A percentile compares a stretch with the other conserved stretches of the same genome.
phyloP scores from a whole-genome alignment of 2,329 filamentous ascomycete genomes.

The Lizonia empirigonia region DNA sequence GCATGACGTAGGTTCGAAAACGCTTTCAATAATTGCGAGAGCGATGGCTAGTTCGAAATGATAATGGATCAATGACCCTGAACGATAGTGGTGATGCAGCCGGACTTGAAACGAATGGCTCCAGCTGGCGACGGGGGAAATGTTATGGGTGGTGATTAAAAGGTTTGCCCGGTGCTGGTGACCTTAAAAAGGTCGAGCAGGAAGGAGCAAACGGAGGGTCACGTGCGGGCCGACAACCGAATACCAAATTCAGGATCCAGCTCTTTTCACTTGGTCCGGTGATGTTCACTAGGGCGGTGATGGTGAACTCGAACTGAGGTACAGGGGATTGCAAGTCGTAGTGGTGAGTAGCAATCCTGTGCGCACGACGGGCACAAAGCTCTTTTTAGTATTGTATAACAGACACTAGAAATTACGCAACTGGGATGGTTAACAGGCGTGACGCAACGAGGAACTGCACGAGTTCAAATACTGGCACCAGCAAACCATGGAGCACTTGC shows the following conservation, averaged over 20 bases:
- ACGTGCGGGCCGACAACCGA: slow-evolving; percentile 3
- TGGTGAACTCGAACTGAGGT: slow-evolving; percentile 4
- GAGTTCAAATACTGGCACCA: slow-evolving; percentile 34
- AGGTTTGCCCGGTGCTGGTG: slow-evolving; percentile 7
- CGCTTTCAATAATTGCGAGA: slow-evolving; percentile 3
- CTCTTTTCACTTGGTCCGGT: slow-evolving; percentile 13
- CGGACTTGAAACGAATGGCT: slow-evolving; percentile 7
- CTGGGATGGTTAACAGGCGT: slow-evolving; percentile 20
- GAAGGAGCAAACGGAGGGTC: slow-evolving; percentile 18
- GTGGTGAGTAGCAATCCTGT: neutral
- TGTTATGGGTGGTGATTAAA: neutral
- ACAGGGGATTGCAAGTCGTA: neutral
- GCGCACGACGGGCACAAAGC: slow-evolving; percentile 13
- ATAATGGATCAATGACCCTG: slow-evolving; percentile 10
- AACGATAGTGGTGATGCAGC: slow-evolving; percentile 7
- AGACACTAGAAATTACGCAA: slow-evolving; percentile 20
- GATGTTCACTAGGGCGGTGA: slow-evolving; percentile 1
- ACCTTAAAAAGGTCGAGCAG: slow-evolving; percentile 17
- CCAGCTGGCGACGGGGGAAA: slow-evolving; percentile 1
- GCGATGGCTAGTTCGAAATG: neutral
- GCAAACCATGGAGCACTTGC: slow-evolving; percentile 10
- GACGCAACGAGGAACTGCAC: slow-evolving; percentile 29
- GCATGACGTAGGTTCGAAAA: slow-evolving; percentile 27
- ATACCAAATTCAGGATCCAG: slow-evolving; percentile 4
- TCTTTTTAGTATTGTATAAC: slow-evolving; percentile 14